Evolutionary conservation across 108 stramenopile species (phyloP).

Genomic region (Skeletonema menzelii): DNA sequence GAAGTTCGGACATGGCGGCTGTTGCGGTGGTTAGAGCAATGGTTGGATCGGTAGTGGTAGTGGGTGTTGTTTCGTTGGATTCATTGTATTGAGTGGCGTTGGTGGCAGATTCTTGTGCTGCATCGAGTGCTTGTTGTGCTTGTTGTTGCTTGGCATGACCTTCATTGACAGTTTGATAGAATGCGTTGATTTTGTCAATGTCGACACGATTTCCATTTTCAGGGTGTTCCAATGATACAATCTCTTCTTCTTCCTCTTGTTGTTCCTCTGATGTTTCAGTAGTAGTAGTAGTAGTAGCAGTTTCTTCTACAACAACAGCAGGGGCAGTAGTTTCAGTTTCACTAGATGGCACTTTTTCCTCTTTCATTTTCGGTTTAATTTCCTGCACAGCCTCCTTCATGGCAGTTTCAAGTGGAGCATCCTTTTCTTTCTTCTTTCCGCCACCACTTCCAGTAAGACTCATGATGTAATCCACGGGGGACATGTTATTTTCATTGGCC

Average conservation of each 20-base stretch:
- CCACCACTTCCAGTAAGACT: not conserved
- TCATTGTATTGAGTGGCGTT: conserved; percentile 33
- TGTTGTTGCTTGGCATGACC: conserved; percentile 20
- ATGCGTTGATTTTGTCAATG: conserved; percentile 6
- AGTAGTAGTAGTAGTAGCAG: too few species aligned
- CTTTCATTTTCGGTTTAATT: not conserved
- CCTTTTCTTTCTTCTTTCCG: conserved; percentile 4
- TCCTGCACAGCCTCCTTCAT: conserved; percentile 24
- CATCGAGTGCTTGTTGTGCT: conserved; percentile 26
- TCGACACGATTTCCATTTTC: conserved; percentile 46
- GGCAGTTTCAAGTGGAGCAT: conserved; percentile 9
- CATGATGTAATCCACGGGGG: conserved; percentile 31
- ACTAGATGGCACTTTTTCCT: not conserved
- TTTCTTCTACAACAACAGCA: not conserved
- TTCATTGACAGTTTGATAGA: conserved; percentile 9
- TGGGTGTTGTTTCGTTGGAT: conserved; percentile 19
- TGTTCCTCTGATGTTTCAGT: not conserved
- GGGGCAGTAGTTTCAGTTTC: not conserved
- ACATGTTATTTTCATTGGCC: conserved; percentile 46
- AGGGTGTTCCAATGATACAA: conserved; percentile 35
- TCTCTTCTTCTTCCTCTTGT: conserved; percentile 14
- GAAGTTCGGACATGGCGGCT: conserved; percentile 36
- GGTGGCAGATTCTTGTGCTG: conserved; percentile 24
- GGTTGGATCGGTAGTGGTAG: conserved; percentile 1
- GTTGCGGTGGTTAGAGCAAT: conserved; percentile 5